These are phyloP conservation scores for Leptodontidium sp. DNA, from an alignment of 2,329 filamentous ascomycete genomes.

Conservation along the genomic window DNA sequence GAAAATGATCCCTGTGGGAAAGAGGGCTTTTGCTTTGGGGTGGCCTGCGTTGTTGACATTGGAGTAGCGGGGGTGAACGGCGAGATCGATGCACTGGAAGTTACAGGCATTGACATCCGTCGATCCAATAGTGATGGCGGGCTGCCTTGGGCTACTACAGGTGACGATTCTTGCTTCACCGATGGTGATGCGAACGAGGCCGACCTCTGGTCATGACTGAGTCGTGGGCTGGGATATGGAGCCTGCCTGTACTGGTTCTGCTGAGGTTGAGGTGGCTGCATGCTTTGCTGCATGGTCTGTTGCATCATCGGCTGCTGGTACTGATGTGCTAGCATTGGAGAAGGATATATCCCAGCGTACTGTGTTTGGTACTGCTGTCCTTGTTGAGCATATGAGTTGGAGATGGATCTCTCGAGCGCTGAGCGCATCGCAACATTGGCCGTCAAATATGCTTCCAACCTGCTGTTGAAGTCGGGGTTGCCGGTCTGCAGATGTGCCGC, in stretches of 20 bases:
- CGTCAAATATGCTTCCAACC: slow-evolving; percentile 57
- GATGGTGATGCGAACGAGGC: slow-evolving; percentile 51
- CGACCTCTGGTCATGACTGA: slow-evolving; percentile 51
- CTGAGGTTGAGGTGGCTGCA: slow-evolving; percentile 29
- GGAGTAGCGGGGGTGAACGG: slow-evolving; percentile 22
- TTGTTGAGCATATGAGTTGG: slow-evolving; percentile 47
- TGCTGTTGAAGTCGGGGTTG: slow-evolving; percentile 38
- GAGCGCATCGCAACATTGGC: slow-evolving; percentile 64
- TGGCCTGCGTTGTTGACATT: slow-evolving; percentile 28
- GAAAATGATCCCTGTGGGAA: slow-evolving; percentile 31
- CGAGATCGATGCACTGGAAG: slow-evolving; percentile 27
- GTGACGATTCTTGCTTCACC: slow-evolving; percentile 46
- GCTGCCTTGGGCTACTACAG: slow-evolving; percentile 27
- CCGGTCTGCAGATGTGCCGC: slow-evolving; percentile 60
- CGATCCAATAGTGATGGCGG: slow-evolving; percentile 43
- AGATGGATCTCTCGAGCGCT: slow-evolving; percentile 55
- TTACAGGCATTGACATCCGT: slow-evolving; percentile 54
- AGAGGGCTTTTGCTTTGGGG: slow-evolving; percentile 39
- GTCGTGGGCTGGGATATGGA: slow-evolving; percentile 51
- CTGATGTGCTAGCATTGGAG: slow-evolving; percentile 42
- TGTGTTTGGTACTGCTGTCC: slow-evolving; percentile 48
- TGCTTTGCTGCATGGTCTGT: slow-evolving; percentile 27
- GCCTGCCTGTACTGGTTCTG: slow-evolving; percentile 49
- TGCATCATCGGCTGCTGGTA: slow-evolving; percentile 36
- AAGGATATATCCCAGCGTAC: slow-evolving; percentile 41